Evolutionary conservation across 208 protist genomes (phyloP), one percentile per base, ranked within the genome.

Genomic region (Leishmania mexicana): DNA sequence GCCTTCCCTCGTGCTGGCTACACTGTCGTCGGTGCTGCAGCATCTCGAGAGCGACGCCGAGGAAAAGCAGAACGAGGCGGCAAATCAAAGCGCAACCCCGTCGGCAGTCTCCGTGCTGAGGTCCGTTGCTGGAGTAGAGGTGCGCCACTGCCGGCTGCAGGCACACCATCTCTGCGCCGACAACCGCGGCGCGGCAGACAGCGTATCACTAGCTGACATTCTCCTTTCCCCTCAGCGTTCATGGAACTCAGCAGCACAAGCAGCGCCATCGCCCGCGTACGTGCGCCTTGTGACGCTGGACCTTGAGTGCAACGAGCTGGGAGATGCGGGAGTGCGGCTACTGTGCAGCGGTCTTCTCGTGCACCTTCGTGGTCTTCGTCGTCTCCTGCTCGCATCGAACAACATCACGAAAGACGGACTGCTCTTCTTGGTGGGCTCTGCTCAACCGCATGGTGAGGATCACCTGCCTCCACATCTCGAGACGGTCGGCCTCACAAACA

Each of bases 401-500:
- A 35, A 57, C 3, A 80, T 90, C 3, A 82, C 71, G 11, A 7
- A 64, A 15, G 53, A 10, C 8, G 82, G 82, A 6, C 75, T 81
- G 31, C 53, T 79, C 57, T 15, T 13, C 35, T 49, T 82, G 73
- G 65, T 71, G 19, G 28, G 28, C 53, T 35, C 45, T 38, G 31
- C 54, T 15, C 38, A 35, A 13, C 19, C 40, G 54, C 53, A 76
- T n/a, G 3, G 24, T 24, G 47, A 13, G 51, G 31, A 1, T 28
- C 58, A 24, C 65, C 47, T 60, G 21, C 49, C 78, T 47, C 15
- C 70, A 13, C 57, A 49, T 0, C 62, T 90, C 3, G 84, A 84
- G 35, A 78, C 79, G n/a, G 11, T 89, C 5, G 88, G 88, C 2
- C 80, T 92, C 31, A 89, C 85, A 6, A 92, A 92, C 73, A 92